Percentiles rank a stretch among this genome's conserved stretches.
Conservation (phyloP, 495 filamentous ascomycete genomes). For the Penicillium riverlandense region DNA sequence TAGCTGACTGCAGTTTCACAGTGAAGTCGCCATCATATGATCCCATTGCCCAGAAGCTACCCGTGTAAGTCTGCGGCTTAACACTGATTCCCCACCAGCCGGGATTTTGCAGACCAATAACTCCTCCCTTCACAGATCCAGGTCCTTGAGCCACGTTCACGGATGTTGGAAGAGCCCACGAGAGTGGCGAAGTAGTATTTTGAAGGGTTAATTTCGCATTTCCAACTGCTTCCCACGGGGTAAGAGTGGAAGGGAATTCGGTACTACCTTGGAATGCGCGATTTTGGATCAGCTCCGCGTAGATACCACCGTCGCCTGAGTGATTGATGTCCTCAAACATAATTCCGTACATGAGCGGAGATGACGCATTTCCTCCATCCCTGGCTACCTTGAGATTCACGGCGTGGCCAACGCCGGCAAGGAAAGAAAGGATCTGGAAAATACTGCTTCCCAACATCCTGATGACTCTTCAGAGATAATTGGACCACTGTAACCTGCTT, state of each 20-base stretch:
- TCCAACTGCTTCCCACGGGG: constrained; percentile 44
- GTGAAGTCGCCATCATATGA: constrained; percentile 13
- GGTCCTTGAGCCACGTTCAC: too few relatives aligned
- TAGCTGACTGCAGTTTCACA: constrained; percentile 14
- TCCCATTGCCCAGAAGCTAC: constrained; percentile 42
- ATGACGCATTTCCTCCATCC: constrained; percentile 40
- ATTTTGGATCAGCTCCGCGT: constrained; percentile 61
- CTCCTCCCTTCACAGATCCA: too few relatives aligned
- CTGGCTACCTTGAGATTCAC: constrained; percentile 23
- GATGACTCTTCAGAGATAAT: too few relatives aligned
- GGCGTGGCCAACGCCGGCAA: too few relatives aligned
- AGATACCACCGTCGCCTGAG: constrained; percentile 64
- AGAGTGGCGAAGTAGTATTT: constrained; percentile 32
- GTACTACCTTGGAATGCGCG: constrained; percentile 50
- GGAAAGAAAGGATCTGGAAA: too few relatives aligned
- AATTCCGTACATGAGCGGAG: constrained; percentile 44
- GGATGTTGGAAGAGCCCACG: constrained; percentile 47
- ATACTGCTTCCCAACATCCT: too few relatives aligned
- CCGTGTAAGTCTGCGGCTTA: too few relatives aligned
- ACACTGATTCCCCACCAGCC: constrained; percentile 58
- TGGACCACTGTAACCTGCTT: too few relatives aligned
- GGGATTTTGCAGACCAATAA: constrained; percentile 44
- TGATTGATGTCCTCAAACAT: constrained; percentile 66
- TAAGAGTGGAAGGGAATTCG: constrained; percentile 25
- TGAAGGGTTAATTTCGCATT: constrained; percentile 39